phyloP scores from a whole-genome alignment of 2,329 filamentous ascomycete species.

The Neofusicoccum umdonicola region DNA sequence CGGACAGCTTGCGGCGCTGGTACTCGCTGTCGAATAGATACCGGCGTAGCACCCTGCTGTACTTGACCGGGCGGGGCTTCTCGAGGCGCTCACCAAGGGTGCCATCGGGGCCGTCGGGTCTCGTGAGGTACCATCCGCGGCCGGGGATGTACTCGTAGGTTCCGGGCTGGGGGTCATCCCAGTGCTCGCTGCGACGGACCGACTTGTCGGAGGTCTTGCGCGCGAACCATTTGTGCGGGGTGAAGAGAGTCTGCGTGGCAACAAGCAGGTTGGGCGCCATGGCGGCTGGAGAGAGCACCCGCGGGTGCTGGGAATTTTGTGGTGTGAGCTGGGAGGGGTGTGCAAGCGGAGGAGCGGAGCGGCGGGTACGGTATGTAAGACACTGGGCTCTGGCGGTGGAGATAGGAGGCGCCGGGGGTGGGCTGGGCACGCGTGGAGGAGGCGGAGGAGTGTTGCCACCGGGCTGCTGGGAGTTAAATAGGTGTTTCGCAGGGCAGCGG shows the following conservation, averaged over 20 bases:
- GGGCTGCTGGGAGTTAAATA: slow-evolving; percentile 7
- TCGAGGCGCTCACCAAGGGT: slow-evolving; percentile 25
- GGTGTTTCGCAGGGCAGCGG: background rate
- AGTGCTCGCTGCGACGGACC: slow-evolving; percentile 46
- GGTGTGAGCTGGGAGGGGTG: slow-evolving; percentile 1
- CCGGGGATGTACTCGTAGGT: slow-evolving; percentile 51
- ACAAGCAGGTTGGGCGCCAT: slow-evolving; percentile 54
- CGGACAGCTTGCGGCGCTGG: slow-evolving; percentile 45
- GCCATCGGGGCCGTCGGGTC: slow-evolving; percentile 37
- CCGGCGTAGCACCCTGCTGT: slow-evolving; percentile 50
- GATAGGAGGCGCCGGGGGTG: slow-evolving; percentile 1
- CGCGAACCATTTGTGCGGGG: slow-evolving; percentile 50
- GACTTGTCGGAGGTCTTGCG: slow-evolving; percentile 39
- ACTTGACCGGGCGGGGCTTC: slow-evolving; percentile 39
- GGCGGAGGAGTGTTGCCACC: background rate
- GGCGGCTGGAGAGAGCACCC: background rate
- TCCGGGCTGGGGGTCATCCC: slow-evolving; percentile 48
- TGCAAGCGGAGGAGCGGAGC: background rate
- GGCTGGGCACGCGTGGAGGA: background rate
- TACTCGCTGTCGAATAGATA: slow-evolving; percentile 50
- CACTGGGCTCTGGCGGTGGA: background rate
- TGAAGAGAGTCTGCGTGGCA: slow-evolving; percentile 48
- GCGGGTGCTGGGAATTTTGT: background rate
- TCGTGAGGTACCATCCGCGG: slow-evolving; percentile 51
- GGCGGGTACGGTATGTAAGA: background rate